Conservation (phyloP, 2,329 filamentous ascomycete species). For the Pseudogymnoascus sp. region DNA sequence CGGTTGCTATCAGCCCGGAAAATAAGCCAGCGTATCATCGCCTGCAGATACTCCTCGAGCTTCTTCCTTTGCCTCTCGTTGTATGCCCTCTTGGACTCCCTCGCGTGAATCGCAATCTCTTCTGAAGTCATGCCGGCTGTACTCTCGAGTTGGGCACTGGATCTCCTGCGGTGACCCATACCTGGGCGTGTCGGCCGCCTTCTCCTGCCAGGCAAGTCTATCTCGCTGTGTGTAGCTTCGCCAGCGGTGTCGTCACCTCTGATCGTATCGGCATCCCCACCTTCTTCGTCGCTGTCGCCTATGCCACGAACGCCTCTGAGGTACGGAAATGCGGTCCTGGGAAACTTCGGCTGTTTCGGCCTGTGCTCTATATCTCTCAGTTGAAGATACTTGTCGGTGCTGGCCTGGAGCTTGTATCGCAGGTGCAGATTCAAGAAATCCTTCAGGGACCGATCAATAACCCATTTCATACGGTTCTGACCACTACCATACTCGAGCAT, state of each 20-base stretch:
- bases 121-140: slow-evolving; percentile 21
- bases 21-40: slow-evolving; percentile 94
- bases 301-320: slow-evolving; percentile 71
- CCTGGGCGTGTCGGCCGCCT: slow-evolving; percentile 35
- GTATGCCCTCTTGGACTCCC: slow-evolving; percentile 39
- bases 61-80: slow-evolving; percentile 76
- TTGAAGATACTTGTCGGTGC: slow-evolving; percentile 74
- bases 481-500: slow-evolving; percentile 95
- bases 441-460: slow-evolving; percentile 73
- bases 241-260: slow-evolving; percentile 39
- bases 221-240: slow-evolving; percentile 61
- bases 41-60: slow-evolving; percentile 81
- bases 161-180: slow-evolving; percentile 36
- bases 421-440: slow-evolving; percentile 91
- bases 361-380: slow-evolving; percentile 56
- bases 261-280: slow-evolving; percentile 31
- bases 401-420: slow-evolving; percentile 82
- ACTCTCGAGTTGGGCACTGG: slow-evolving; percentile 33
- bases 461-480: slow-evolving; percentile 93
- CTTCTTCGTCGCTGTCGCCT: slow-evolving; percentile 72
- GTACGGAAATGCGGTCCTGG: slow-evolving; percentile 81
- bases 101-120: slow-evolving; percentile 15
- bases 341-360: slow-evolving; percentile 82
- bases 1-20: slow-evolving; percentile 94
- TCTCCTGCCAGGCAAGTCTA: slow-evolving; percentile 39